Conservation (phyloP, 306 rosid species). For the Amphicarpaea edgeworthii region DNA sequence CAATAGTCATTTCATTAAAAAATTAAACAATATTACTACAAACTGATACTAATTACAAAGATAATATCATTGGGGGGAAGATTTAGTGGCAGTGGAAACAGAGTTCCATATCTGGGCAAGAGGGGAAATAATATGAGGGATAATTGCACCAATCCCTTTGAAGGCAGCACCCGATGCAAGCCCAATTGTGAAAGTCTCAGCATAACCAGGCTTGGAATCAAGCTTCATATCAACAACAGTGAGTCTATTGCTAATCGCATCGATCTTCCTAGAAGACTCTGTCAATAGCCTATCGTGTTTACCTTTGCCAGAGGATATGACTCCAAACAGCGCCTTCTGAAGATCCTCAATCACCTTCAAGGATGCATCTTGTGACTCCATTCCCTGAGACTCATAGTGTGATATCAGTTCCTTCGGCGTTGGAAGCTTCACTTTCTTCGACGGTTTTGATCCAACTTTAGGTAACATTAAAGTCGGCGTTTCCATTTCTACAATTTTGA, state of each 20-base stretch:
- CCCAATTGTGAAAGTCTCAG: constrained; percentile 69
- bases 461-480: not conserved
- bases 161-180: constrained; percentile 75
- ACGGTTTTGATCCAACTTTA: not conserved
- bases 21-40: not conserved
- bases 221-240: constrained; percentile 75
- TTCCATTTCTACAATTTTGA: constrained; percentile 46
- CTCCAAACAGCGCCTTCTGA: constrained; percentile 72
- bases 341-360: constrained; percentile 90
- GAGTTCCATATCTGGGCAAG: constrained; percentile 74
- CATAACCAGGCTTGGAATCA: constrained; percentile 86
- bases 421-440: constrained; percentile 59
- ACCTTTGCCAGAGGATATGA: constrained; percentile 74
- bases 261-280: constrained; percentile 72
- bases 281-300: constrained; percentile 61
- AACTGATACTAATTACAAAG: not conserved
- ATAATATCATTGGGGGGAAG: constrained; percentile 48
- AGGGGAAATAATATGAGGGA: constrained; percentile 67
- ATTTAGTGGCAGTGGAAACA: constrained; percentile 49
- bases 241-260: constrained; percentile 58
- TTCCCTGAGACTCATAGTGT: constrained; percentile 85
- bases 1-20: not conserved
- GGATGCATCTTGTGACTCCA: constrained; percentile 71
- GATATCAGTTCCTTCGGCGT: constrained; percentile 70
- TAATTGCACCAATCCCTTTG: constrained; percentile 56